Evolutionary conservation across 2,329 filamentous ascomycete species (phyloP).

Genomic region (Monosporascus sp.): DNA sequence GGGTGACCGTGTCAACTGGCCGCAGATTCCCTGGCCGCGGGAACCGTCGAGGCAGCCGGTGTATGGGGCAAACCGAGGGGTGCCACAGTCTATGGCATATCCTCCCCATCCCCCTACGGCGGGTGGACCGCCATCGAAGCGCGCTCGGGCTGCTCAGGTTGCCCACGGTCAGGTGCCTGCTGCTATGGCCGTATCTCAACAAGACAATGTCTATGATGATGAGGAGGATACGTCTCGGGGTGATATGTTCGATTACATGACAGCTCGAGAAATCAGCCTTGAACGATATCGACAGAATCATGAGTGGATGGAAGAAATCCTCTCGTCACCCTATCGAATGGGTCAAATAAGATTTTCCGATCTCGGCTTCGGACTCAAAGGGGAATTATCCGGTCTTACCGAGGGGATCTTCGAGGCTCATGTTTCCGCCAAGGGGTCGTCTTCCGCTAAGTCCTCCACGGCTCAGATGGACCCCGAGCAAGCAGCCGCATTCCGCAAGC

Average conservation of each 20-base stretch:
- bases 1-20: slow-evolving; percentile 84
- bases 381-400: slow-evolving; percentile 75
- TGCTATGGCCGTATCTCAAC: slow-evolving; percentile 31
- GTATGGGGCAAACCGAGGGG: slow-evolving; percentile 41
- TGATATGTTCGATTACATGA: slow-evolving; percentile 85
- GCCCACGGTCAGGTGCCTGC: slow-evolving; percentile 32
- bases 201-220: slow-evolving; percentile 61
- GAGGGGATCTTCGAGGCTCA: slow-evolving; percentile 75
- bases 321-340: slow-evolving; percentile 83
- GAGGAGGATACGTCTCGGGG: slow-evolving; percentile 84
- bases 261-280: slow-evolving; percentile 82
- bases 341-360: slow-evolving; percentile 82
- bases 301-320: slow-evolving; percentile 97
- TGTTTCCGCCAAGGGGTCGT: slow-evolving; percentile 37
- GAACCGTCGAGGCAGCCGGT: slow-evolving; percentile 46
- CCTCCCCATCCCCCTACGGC: slow-evolving; percentile 41
- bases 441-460: slow-evolving; percentile 53
- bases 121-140: slow-evolving; percentile 50
- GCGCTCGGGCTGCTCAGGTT: slow-evolving; percentile 40
- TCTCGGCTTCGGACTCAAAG: slow-evolving; percentile 77
- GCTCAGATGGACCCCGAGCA: slow-evolving; percentile 68
- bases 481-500: slow-evolving; percentile 76
- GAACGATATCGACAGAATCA: slow-evolving; percentile 90
- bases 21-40: slow-evolving; percentile 67
- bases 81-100: slow-evolving; percentile 59